Conservation (phyloP, 1,284 basidiomycete species). For the Erythrobasidium hasegawianum region DNA sequence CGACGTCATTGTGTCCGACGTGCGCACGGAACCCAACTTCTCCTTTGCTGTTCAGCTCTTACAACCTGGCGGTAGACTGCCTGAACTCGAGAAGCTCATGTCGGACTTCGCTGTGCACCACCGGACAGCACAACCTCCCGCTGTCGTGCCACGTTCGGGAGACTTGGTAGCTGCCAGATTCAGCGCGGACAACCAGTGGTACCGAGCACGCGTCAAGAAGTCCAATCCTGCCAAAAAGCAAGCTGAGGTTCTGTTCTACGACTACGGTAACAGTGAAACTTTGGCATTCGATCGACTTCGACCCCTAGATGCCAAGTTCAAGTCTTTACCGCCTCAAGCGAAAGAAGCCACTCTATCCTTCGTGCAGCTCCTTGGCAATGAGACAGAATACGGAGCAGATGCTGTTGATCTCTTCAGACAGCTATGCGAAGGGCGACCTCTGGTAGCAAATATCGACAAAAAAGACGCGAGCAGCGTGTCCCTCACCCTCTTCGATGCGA, state of each 20-base stretch:
- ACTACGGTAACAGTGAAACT: slow-evolving; percentile 46
- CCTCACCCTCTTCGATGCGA: slow-evolving; percentile 43
- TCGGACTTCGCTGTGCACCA: slow-evolving; percentile 82
- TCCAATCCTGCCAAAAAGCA: slow-evolving; percentile 72
- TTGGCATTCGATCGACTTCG: slow-evolving; percentile 44
- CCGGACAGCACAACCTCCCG: slow-evolving; percentile 54
- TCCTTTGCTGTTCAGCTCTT: slow-evolving; percentile 88
- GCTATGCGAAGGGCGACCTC: slow-evolving; percentile 78
- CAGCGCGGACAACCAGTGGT: slow-evolving; percentile 60
- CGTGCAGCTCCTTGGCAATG: slow-evolving; percentile 43
- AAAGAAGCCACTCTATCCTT: slow-evolving; percentile 46
- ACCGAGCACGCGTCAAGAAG: slow-evolving; percentile 81
- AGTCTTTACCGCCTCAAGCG: slow-evolving; percentile 44
- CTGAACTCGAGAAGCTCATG: slow-evolving; percentile 88
- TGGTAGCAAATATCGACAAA: slow-evolving; percentile 84
- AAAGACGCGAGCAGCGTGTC: slow-evolving; percentile 55
- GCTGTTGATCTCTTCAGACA: slow-evolving; percentile 77
- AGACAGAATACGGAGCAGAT: slow-evolving; percentile 63
- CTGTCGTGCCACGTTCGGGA: slow-evolving; percentile 53
- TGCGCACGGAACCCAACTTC: slow-evolving; percentile 67
- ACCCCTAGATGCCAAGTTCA: slow-evolving; percentile 45
- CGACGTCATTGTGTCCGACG: slow-evolving; percentile 86
- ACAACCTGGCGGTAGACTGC: slow-evolving; percentile 79
- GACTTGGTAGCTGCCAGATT: slow-evolving; percentile 77
- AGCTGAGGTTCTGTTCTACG: slow-evolving; percentile 61